Evolutionary conservation across 2,329 filamentous ascomycete genomes (phyloP), one percentile per base, ranked within the genome.

Genomic region (Colletotrichum costaricense): DNA sequence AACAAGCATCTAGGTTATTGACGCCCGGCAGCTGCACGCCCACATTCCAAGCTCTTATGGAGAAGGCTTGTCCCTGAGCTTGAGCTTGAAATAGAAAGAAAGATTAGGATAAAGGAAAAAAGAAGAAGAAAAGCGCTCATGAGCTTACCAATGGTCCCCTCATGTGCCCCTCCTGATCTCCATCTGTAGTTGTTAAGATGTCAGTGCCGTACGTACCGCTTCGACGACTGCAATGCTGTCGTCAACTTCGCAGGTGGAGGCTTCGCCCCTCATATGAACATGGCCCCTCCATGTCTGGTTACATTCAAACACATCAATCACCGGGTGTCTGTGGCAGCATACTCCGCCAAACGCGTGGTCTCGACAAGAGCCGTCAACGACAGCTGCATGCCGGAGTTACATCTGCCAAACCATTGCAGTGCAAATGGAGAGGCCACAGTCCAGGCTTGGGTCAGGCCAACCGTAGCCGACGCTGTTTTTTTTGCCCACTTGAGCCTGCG

Each of bases 1-100:
- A 64, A 69, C 65, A 72, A 72, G 59, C 69, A 72, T 69, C 58
- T 59, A 33, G 52, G 49, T 64, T 52, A 63, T 38, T 60, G 19
- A 38, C 35, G 42, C 33, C 52, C 24, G 35, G 16, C 58, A 63
- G 22, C 30, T 57, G 19, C 30, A 46, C 65, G 70, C 66, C 70
- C 66, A 60, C 66, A 60, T 65, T 14, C 56, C 70, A 65, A 62
- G 11, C 16, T n/a, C 42, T 49, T 59, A 73, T 46, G 66, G 66
- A 46, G 66, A 64, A 60, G 42, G 66, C 69, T 56, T 63, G 38
- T 58, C 56, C 62, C 46, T 54, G 54, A 54, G n/a, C 14, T 49
- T 55, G 22, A 33, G 16, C 16, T 49, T 49, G 24, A 33, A 14
- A 57, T 19, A 30, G 28, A 11, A 30, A 33, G 14, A 19, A 28